Base-by-base conservation (phyloP, 2,329 filamentous ascomycete genomes). In the Penicillium sp. region DNA sequence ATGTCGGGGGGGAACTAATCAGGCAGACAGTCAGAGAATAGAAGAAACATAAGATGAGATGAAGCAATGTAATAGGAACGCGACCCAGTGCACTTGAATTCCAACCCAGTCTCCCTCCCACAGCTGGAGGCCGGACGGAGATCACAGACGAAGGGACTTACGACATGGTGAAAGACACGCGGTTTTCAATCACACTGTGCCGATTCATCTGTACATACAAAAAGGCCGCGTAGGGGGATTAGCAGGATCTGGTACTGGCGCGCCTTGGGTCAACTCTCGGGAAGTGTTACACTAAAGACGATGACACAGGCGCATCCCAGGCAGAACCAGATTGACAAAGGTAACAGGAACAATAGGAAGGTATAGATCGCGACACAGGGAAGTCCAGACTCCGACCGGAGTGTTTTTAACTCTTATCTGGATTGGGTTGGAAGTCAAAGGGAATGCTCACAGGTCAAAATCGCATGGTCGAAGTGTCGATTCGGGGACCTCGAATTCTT, bases 161-260 rank as follows among this genome's bases (percentile, higher is more conserved):
- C 73, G 73, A 75, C 73, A 76, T 76, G 62, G 65, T 74, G 69
- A 69, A 71, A 59, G 67, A 69, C 66, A 62, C 62, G 65, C 60
- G 65, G 60, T 67, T 68, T 64, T 67, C 71, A 72, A 72, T 71
- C 73, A 72, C 68, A 64, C 65, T 64, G 64, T 62, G 67, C 60
- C 66, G 67, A 69, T 69, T 74, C 72, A 74, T 75, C 72, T 74
- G 72, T 70, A 71, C 66, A 70, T 73, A 71, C 70, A 74, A 63
- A 67, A 64, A 60, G 56, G 58, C 48, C 69, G 65, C 67, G 68
- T 69, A 65, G 63, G 65, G 35, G 68, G 65, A 66, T 71, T 71
- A 73, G 71, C 67, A 68, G 50, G 67, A 67, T 64, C 69, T 68
- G 71, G 67, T 69, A 69, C 67, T 68, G 61, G 64, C 65, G 67